Percentiles rank a stretch among this genome's conserved stretches.
These are phyloP conservation scores for Ulmus americana DNA, from an alignment of 331 rosid genomes.

Conservation along the genomic window DNA sequence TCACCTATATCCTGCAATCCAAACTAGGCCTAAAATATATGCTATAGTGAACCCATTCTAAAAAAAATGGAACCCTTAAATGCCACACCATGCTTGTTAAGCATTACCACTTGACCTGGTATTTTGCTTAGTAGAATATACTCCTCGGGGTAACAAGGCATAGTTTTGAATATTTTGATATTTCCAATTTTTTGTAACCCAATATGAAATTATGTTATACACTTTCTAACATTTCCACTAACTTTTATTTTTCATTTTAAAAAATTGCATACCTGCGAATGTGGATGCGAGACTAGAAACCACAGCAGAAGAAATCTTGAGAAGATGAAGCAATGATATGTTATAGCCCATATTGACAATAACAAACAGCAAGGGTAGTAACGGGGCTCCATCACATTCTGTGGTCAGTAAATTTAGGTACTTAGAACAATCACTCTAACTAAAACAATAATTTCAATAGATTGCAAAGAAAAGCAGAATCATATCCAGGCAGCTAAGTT, in stretches of 20 bases:
- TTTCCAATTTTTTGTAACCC: neutral
- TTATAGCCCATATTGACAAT: constrained; percentile 79
- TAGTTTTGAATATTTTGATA: neutral
- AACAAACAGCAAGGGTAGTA: constrained; percentile 64
- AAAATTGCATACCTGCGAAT: constrained; percentile 59
- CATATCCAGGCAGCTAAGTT: neutral
- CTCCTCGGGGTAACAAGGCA: neutral
- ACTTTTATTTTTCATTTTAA: neutral
- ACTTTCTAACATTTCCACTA: neutral
- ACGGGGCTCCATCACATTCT: constrained; percentile 96
- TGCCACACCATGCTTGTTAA: constrained; percentile 5
- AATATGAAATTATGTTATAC: neutral
- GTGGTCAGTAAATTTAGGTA: constrained; percentile 17
- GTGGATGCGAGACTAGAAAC: constrained; percentile 85
- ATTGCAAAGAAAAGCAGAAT: no score
- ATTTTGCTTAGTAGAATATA: neutral
- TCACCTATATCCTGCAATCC: no score
- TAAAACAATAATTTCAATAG: neutral
- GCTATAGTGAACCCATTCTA: neutral
- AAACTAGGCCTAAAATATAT: no score
- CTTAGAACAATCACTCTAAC: constrained; percentile 6
- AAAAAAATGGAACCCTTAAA: neutral
- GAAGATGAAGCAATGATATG: constrained; percentile 77
- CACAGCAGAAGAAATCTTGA: constrained; percentile 86
- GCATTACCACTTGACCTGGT: constrained; percentile 4